Conservation (phyloP, 1,284 basidiomycete species). For the Puccinia coronata region DNA sequence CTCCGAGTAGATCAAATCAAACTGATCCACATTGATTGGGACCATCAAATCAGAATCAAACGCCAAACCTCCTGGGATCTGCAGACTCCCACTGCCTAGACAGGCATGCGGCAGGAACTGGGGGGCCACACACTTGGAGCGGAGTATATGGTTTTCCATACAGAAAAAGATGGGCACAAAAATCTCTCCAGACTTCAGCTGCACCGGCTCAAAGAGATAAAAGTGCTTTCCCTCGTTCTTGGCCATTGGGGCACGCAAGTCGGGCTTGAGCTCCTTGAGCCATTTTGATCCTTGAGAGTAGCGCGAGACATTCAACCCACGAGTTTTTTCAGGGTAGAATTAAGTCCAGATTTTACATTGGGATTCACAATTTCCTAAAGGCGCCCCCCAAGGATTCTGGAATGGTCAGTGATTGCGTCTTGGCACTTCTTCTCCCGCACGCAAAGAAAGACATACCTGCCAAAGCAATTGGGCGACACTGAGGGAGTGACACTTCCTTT, state of each 20-base stretch:
- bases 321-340: neutral
- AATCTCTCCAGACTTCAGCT: neutral
- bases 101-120: neutral
- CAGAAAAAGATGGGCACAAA: slow-evolving; percentile 4
- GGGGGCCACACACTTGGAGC: neutral
- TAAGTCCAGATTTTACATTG: neutral
- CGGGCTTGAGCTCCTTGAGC: neutral
- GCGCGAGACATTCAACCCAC: neutral
- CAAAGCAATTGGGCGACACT: neutral
- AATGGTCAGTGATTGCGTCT: no score
- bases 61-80: neutral
- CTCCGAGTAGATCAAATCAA: neutral
- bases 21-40: neutral
- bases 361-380: no score
- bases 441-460: neutral
- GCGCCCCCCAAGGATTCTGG: no score
- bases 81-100: neutral
- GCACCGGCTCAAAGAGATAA: neutral
- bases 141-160: neutral
- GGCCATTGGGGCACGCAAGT: neutral
- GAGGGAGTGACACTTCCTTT: neutral
- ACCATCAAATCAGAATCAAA: neutral
- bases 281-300: neutral
- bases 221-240: neutral
- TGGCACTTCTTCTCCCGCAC: no score